phyloP scores from a whole-genome alignment of 2,329 filamentous ascomycete species.

The Lasiodiplodia hormozganensis region DNA sequence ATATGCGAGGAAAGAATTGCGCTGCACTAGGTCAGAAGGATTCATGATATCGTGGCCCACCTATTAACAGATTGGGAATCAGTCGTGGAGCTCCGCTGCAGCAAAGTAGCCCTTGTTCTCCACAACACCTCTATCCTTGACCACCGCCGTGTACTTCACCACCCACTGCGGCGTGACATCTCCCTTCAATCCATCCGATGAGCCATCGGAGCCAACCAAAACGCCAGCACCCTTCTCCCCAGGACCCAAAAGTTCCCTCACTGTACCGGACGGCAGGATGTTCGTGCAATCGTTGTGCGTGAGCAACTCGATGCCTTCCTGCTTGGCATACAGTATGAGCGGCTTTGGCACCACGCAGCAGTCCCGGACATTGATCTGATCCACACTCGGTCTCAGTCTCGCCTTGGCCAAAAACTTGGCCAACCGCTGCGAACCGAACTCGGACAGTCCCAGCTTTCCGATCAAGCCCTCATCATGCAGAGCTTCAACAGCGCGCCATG shows the following conservation, averaged over 20 bases:
- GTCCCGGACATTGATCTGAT: slow-evolving; percentile 96
- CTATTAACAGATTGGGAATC: neutral
- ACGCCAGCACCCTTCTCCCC: slow-evolving; percentile 76
- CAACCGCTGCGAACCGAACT: slow-evolving; percentile 88
- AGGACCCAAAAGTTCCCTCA: slow-evolving; percentile 81
- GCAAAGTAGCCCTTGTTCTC: slow-evolving; percentile 99
- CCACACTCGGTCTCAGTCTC: slow-evolving; percentile 76
- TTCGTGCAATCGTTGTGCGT: slow-evolving; percentile 96
- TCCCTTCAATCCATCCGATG: slow-evolving; percentile 69
- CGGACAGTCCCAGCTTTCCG: slow-evolving; percentile 80
- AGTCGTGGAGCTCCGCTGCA: slow-evolving; percentile 70
- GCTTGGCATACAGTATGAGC: slow-evolving; percentile 82
- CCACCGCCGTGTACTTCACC: slow-evolving; percentile 94
- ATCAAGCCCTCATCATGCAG: slow-evolving; percentile 76
- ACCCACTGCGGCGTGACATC: slow-evolving; percentile 92
- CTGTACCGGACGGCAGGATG: slow-evolving; percentile 83
- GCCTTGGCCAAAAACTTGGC: slow-evolving; percentile 76
- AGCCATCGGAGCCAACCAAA: slow-evolving; percentile 65
- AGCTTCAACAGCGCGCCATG: slow-evolving; percentile 71
- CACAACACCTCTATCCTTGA: slow-evolving; percentile 91
- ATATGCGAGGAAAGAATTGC: neutral
- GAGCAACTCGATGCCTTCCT: slow-evolving; percentile 81
- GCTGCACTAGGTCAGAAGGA: neutral
- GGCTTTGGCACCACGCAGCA: slow-evolving; percentile 95
- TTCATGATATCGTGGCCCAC: neutral